Evolutionary conservation across 495 filamentous ascomycete species (phyloP), one percentile per base, ranked within the genome.

Genomic region (Xylaria flabelliformis): DNA sequence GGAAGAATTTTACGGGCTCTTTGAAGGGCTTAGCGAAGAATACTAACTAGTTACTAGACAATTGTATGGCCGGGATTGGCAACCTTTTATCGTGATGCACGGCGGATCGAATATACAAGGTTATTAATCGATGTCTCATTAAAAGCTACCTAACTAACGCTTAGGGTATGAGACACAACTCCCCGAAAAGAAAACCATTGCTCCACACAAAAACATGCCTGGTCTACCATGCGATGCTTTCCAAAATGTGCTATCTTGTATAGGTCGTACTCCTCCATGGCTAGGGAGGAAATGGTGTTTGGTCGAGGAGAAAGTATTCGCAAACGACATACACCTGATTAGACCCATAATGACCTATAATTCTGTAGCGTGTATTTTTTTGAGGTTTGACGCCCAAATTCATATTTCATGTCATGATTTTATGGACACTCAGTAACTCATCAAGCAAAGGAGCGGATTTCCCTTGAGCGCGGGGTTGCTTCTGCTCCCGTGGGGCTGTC

Each of bases 1-100:
- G 0, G 76, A 78, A 34, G 74, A 78, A n/a, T 72, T 76, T 67
- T 75, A 73, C 41, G 73, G 75, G 15, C 39, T 67, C 4, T 64
- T 71, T 5, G 56, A 67, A 17, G 67, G 55, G 4, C 67, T 70
- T 0, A 70, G 58, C 56, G 67, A 63, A 42, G 67, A 70, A 50
- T 70, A 70, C 41, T 56, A 7, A 56, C 1, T 2, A 55, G 12
- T 9, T 17, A 17, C 12, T 17, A 41, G 39, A 41, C 39, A 7
- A 24, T 10, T 17, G 26, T 24, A 24, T 19, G 2, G 32, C 19
- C 19, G 48, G 1, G 36, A 41, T 46, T 3, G 29, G 39, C 51
- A 21, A 24, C 53, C 21, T 29, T 56, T 32, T 17, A 56, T 32
- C 4, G 26, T 56, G 0, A 32, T 32, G 12, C 17, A 56, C 13